Conservation (phyloP, 371 early-diverging fungal genomes). For the Apophysomyces variabilis region DNA sequence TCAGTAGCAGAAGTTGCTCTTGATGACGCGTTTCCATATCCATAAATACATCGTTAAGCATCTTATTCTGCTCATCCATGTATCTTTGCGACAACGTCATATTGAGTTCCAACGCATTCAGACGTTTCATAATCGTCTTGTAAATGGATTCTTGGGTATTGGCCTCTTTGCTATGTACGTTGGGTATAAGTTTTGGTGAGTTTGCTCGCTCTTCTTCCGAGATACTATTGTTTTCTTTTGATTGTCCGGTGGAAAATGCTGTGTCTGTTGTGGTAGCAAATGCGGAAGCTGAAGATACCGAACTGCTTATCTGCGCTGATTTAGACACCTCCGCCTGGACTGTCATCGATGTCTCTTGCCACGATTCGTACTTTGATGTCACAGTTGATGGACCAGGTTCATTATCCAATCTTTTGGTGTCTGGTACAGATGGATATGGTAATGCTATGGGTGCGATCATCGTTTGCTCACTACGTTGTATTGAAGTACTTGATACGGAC, state of each 20-base stretch:
- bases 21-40: conserved; percentile 65
- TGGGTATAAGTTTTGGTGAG: conserved; percentile 13
- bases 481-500: background rate
- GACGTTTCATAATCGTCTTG: conserved; percentile 88
- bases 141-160: conserved; percentile 77
- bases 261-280: conserved; percentile 6
- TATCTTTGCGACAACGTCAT: conserved; percentile 79
- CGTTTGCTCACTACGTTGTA: background rate
- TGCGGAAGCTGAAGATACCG: background rate
- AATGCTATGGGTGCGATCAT: too few relatives aligned
- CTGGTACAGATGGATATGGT: too few relatives aligned
- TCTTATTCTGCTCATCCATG: conserved; percentile 84
- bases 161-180: conserved; percentile 24
- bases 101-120: conserved; percentile 79
- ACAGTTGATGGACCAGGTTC: too few relatives aligned
- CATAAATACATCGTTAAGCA: conserved; percentile 74
- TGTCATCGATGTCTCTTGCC: background rate
- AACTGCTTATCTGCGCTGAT: too few relatives aligned
- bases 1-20: conserved; percentile 60
- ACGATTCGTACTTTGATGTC: background rate
- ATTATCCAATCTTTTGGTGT: too few relatives aligned
- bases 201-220: conserved; percentile 27
- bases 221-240: background rate
- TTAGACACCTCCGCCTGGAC: background rate
- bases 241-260: conserved; percentile 8